Evolutionary conservation across 2,329 filamentous ascomycete species (phyloP).

Genomic region (Akanthomyces dipterigenus): DNA sequence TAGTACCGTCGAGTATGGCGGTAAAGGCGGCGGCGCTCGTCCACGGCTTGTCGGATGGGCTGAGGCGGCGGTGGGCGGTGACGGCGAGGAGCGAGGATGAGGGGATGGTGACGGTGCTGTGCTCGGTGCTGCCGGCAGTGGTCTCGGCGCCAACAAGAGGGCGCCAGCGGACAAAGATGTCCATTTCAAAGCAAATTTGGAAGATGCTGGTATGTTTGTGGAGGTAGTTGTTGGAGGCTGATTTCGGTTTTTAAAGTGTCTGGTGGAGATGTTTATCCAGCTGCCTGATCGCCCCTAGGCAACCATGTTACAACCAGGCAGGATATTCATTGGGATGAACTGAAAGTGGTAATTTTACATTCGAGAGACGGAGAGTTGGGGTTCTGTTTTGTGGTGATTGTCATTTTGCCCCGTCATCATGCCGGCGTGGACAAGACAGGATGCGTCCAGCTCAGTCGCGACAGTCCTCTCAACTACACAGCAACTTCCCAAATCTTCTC

Average conservation of each 20-base stretch:
- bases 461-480: background rate
- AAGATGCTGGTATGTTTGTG: no score
- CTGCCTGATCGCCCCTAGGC: background rate
- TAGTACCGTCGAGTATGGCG: constrained; percentile 20
- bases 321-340: background rate
- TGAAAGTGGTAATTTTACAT: background rate
- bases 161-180: constrained; percentile 12
- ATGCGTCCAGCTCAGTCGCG: no score
- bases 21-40: constrained; percentile 18
- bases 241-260: background rate
- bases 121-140: background rate
- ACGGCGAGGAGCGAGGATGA: background rate
- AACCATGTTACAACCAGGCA: background rate
- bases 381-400: no score
- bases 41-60: constrained; percentile 15
- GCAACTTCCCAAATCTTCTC: constrained; percentile 1
- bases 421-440: background rate
- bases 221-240: background rate
- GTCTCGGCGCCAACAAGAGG: constrained; percentile 4
- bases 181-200: no score
- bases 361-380: background rate
- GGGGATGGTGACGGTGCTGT: background rate
- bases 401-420: no score
- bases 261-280: constrained; percentile 2
- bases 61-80: background rate